Evolutionary conservation across 1,284 basidiomycete species (phyloP).

Genomic region (Singerocomus inundabilis): DNA sequence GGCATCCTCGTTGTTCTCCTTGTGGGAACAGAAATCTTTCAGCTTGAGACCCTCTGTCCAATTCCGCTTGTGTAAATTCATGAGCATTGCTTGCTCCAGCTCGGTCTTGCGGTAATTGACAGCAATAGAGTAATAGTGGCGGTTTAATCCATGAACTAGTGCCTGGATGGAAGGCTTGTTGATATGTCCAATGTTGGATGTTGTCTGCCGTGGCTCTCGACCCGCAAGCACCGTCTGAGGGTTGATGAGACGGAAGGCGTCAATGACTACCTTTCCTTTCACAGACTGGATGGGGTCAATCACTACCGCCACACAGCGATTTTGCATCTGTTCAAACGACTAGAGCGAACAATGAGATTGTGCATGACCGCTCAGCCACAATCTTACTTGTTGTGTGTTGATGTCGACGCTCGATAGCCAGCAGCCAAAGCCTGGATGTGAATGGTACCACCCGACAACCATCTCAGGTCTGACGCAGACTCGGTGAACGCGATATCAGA

Average conservation of each 20-base stretch:
- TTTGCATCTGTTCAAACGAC: conserved; percentile 97
- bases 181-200: conserved; percentile 97
- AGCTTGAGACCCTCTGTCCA: conserved; percentile 96
- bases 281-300: conserved; percentile 99
- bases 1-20: conserved; percentile 83
- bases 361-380: conserved; percentile 6
- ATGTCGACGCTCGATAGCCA: conserved; percentile 99
- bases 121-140: conserved; percentile 95
- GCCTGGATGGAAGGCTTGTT: conserved; percentile 99
- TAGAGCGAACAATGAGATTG: conserved; percentile 36
- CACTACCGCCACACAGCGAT: conserved; percentile 95
- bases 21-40: conserved; percentile 84
- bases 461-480: conserved; percentile 77
- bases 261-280: conserved; percentile 98
- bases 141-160: conserved; percentile 91
- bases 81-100: conserved; percentile 95
- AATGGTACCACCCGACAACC: conserved; percentile 99
- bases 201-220: conserved; percentile 95
- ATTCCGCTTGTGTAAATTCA: conserved; percentile 96
- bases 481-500: conserved; percentile 6
- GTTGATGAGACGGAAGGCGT: conserved; percentile 96
- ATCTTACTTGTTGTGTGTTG: conserved; percentile 91
- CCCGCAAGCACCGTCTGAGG: conserved; percentile 85
- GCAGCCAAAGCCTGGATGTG: conserved; percentile 99
- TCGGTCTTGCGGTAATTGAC: conserved; percentile 98